phyloP scores from a whole-genome alignment of 148 eudicot species.

The Linanthus parryae region DNA sequence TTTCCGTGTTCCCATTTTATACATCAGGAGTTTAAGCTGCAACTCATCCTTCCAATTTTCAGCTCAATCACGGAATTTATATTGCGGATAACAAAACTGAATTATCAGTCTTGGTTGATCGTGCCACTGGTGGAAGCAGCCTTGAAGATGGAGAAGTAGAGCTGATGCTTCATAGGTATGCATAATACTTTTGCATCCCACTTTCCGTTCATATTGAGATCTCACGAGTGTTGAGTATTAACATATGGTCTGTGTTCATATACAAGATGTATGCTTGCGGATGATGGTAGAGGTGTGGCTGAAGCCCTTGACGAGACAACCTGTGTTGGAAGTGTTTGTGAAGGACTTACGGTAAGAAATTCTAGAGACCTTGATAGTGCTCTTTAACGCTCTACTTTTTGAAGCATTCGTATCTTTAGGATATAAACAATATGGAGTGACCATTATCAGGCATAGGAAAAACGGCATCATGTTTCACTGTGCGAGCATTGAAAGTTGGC shows the following conservation, averaged over 20 bases:
- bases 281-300: conserved; percentile 66
- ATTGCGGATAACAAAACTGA: conserved; percentile 50
- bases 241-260: not conserved
- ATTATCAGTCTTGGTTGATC: conserved; percentile 84
- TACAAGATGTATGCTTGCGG: conserved; percentile 45
- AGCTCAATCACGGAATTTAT: conserved; percentile 85
- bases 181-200: not conserved
- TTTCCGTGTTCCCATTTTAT: not conserved
- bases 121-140: conserved; percentile 87
- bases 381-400: not conserved
- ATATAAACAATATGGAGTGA: no score
- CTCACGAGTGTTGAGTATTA: no score
- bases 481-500: no score
- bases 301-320: conserved; percentile 71
- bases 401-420: not conserved
- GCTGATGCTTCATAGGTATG: conserved; percentile 82
- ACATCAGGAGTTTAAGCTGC: not conserved
- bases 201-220: not conserved
- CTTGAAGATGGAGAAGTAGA: conserved; percentile 76
- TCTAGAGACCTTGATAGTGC: not conserved
- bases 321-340: conserved; percentile 42
- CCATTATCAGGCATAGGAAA: no score
- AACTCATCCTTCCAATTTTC: conserved; percentile 12
- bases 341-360: conserved; percentile 69
- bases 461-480: no score